Evolutionary conservation across 2,329 filamentous ascomycete genomes (phyloP).

Genomic region (Dendrostoma leiphaemia): DNA sequence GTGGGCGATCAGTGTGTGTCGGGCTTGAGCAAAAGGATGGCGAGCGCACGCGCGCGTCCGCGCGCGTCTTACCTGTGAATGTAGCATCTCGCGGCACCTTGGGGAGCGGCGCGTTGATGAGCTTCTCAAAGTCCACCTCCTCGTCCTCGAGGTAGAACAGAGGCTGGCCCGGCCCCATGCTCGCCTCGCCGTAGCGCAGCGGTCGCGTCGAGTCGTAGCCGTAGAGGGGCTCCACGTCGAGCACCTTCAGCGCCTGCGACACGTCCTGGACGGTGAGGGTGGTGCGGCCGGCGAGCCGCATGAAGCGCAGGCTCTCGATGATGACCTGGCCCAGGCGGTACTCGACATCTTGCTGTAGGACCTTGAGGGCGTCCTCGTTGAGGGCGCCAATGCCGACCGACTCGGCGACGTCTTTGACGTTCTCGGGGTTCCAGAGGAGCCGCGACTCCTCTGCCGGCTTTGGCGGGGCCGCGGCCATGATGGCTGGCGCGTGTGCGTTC

Average conservation of each 20-base stretch:
- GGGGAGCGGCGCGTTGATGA: conserved; percentile 93
- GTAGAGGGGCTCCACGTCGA: conserved; percentile 93
- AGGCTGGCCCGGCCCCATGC: conserved; percentile 87
- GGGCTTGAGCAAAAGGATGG: no score
- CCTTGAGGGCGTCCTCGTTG: conserved; percentile 81
- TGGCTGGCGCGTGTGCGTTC: not conserved
- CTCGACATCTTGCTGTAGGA: conserved; percentile 90
- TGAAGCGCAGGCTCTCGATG: conserved; percentile 91
- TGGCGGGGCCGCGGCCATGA: conserved; percentile 19
- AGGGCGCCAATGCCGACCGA: conserved; percentile 84
- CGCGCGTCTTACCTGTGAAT: conserved; percentile 70
- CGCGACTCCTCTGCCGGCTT: conserved; percentile 36
- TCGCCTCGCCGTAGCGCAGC: conserved; percentile 89
- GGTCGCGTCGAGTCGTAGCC: conserved; percentile 93
- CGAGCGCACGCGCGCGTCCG: no score
- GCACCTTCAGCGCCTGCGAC: conserved; percentile 75
- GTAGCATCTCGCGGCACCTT: conserved; percentile 92
- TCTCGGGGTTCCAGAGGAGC: conserved; percentile 91
- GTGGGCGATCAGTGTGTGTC: conserved; percentile 12
- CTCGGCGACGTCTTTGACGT: conserved; percentile 92
- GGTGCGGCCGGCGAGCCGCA: conserved; percentile 87
- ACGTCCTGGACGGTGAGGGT: conserved; percentile 87
- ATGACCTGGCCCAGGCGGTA: conserved; percentile 92
- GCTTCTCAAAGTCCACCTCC: conserved; percentile 97
- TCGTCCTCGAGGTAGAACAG: conserved; percentile 98